Base-by-base conservation (phyloP, 139 green algal genomes). In the Tetraselmis chui region DNA sequence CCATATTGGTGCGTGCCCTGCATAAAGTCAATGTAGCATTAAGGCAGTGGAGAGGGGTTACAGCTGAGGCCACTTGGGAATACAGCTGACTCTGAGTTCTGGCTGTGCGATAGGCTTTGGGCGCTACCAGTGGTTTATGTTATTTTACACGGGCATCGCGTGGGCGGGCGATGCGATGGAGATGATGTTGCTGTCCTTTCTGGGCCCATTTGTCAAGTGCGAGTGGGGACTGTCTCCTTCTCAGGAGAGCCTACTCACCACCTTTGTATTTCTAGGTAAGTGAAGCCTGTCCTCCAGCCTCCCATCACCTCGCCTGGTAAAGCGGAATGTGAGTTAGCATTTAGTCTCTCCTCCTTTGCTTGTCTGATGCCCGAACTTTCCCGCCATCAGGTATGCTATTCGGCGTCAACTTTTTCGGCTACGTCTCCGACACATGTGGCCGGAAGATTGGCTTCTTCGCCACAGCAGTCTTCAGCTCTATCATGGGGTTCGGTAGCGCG, bases 91-190 rank as follows among this genome's bases (percentile, higher is more conserved):
- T 25, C 11, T 18, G 18, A 18, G 45, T 18, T 67, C 45, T 25
- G 45, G 45, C 45, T 18, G 45, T 18, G 11, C 18, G 45, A 83
- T 81, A 88, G 93, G 93, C 1, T 92, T 95, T 83, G 92, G 93
- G 0, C 67, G 74, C 0, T 92, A 91, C 27, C 93, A 97, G 22
- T 45, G 79, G 45, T 32, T 90, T 26, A 76, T 97, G 31, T 79
- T 97, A 28, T 27, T 85, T 1, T 95, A 94, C 79, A 84, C 88
- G 0, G 91, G 92, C 32, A 59, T 95, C 23, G 90, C 89, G 27
- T 98, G 94, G 94, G 81, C 87, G 32, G 90, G 86, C 2, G 94
- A 98, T 78, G 94, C 94, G 0, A 94, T 95, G 89, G 94, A 97
- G 85, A 91, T 92, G 77, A 95, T 98, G 91, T 84, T 97, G 29